Evolutionary conservation across 2,329 filamentous ascomycete genomes (phyloP).

Genomic region (Pseudopithomyces chartarum): DNA sequence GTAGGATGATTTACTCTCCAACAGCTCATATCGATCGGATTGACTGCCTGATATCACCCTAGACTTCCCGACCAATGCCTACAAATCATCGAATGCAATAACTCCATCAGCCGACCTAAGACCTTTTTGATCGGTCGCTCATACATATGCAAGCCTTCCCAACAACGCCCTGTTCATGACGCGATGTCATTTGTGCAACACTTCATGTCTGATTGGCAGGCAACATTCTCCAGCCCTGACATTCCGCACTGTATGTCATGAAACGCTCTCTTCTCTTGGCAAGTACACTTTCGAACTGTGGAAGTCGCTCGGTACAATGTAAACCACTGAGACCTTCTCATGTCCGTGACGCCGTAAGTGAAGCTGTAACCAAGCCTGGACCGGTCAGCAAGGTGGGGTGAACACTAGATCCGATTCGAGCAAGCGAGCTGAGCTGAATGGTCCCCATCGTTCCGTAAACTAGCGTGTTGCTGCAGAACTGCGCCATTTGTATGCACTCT

Average conservation of each 20-base stretch:
- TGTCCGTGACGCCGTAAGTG: not conserved
- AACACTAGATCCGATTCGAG: not conserved
- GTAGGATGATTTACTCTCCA: too few relatives aligned
- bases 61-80: too few relatives aligned
- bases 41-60: too few relatives aligned
- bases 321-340: too few relatives aligned
- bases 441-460: not conserved
- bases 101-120: not conserved
- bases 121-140: not conserved
- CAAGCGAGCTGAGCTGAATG: not conserved
- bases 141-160: not conserved
- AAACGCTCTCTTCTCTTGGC: too few relatives aligned
- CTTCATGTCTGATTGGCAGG: not conserved
- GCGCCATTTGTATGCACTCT: not conserved
- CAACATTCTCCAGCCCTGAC: not conserved
- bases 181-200: not conserved
- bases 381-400: slow-evolving; percentile 7
- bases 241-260: too few relatives aligned
- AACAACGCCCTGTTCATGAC: not conserved
- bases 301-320: too few relatives aligned
- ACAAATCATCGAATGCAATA: too few relatives aligned
- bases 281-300: too few relatives aligned
- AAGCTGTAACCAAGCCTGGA: not conserved
- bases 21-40: too few relatives aligned
- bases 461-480: not conserved